Percentiles rank a stretch among this genome's conserved stretches.
phyloP scores from a whole-genome alignment of 2,329 filamentous ascomycete genomes.

The Neophaeococcomyces aloes region DNA sequence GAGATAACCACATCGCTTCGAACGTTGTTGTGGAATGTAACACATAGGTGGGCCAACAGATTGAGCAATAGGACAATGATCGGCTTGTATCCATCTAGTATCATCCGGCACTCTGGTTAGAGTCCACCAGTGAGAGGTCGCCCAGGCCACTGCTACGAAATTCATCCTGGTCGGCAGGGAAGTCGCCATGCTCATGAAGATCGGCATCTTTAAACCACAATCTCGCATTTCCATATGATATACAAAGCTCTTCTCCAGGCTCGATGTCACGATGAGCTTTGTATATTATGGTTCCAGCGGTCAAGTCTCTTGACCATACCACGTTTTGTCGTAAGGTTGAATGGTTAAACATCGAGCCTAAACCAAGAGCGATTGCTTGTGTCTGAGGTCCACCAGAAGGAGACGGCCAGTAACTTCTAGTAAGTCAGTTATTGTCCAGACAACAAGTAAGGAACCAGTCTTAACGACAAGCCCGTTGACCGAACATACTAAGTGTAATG shows the following conservation, averaged over 20 bases:
- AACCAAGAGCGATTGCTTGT: slow-evolving; percentile 44
- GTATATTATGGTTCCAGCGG: slow-evolving; percentile 36
- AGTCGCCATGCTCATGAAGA: neutral
- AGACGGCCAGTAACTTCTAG: slow-evolving; percentile 23
- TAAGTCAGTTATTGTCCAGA: too few species aligned
- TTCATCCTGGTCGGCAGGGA: neutral
- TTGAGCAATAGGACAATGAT: slow-evolving; percentile 35
- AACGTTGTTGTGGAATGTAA: too few species aligned
- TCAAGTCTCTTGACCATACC: slow-evolving; percentile 39
- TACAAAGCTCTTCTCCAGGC: slow-evolving; percentile 43
- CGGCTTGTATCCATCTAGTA: neutral
- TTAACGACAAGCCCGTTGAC: neutral
- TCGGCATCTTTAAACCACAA: slow-evolving; percentile 24
- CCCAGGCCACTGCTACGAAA: neutral
- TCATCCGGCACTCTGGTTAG: neutral
- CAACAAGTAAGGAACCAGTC: too few species aligned
- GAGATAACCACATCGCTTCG: too few species aligned
- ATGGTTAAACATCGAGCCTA: slow-evolving; percentile 48
- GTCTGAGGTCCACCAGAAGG: slow-evolving; percentile 23
- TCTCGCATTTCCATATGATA: slow-evolving; percentile 21
- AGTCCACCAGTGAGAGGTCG: neutral
- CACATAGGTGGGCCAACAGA: too few species aligned
- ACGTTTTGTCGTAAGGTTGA: slow-evolving; percentile 40
- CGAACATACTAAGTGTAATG: slow-evolving; percentile 43
- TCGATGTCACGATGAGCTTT: slow-evolving; percentile 36